Evolutionary conservation across 1,139 yeast species (phyloP).

Genomic region (Geotrichum europaeum): DNA sequence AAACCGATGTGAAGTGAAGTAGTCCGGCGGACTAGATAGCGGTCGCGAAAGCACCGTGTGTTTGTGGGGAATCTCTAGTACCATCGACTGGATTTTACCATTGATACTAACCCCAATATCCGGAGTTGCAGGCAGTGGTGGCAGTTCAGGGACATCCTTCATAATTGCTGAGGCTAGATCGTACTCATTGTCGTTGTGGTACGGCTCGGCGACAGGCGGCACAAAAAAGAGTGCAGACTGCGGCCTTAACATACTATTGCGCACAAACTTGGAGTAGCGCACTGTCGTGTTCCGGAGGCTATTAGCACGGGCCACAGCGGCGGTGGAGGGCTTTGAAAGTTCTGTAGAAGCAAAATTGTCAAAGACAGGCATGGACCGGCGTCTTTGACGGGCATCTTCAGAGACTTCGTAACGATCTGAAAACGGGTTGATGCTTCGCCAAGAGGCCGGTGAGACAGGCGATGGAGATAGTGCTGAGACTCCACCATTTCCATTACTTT

Average conservation of each 20-base stretch:
- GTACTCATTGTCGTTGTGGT: not conserved
- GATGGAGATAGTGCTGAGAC: not conserved
- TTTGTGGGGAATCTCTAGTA: not conserved
- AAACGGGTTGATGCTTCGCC: not conserved
- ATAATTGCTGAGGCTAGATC: not conserved
- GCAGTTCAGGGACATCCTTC: not conserved
- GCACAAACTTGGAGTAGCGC: constrained; percentile 4
- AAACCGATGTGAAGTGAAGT: not conserved
- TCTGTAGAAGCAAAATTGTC: not conserved
- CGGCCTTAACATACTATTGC: constrained; percentile 5
- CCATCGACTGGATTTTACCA: not conserved
- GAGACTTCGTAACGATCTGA: not conserved
- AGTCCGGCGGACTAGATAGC: not conserved
- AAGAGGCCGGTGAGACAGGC: not conserved
- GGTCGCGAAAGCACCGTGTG: not conserved
- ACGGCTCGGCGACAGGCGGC: constrained; percentile 2
- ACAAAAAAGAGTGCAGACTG: constrained; percentile 12
- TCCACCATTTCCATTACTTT: not conserved
- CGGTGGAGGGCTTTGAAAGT: not conserved
- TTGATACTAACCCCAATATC: not conserved
- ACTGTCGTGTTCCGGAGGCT: not conserved
- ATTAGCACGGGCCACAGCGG: not conserved
- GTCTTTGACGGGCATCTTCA: not conserved
- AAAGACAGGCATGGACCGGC: not conserved
- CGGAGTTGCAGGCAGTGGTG: not conserved